These are phyloP conservation scores for Calonectria fujianensis DNA, from an alignment of 2,329 filamentous ascomycete genomes.

Conservation along the genomic window DNA sequence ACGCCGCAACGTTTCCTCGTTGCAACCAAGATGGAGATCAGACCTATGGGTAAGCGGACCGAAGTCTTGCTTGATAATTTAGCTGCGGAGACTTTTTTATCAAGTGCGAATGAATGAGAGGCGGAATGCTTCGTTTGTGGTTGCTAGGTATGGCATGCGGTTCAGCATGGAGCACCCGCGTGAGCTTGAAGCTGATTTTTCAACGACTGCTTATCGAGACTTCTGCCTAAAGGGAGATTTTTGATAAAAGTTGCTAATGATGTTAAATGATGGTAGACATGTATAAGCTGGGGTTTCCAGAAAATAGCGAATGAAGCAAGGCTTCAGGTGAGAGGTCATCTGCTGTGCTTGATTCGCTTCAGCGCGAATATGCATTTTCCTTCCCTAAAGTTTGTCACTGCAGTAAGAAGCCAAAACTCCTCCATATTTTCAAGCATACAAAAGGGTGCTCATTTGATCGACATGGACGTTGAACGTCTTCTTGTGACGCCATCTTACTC, in stretches of 20 bases:
- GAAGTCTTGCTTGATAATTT: background rate
- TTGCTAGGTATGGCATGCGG: background rate
- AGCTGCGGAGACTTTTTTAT: background rate
- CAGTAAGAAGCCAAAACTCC: background rate
- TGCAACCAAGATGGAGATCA: conserved; percentile 3
- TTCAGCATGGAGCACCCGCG: background rate
- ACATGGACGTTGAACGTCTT: background rate
- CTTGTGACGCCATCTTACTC: background rate
- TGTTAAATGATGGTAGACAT: too few relatives aligned
- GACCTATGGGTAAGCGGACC: background rate
- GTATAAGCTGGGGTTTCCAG: background rate
- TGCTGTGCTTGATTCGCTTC: background rate
- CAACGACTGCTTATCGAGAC: too few relatives aligned
- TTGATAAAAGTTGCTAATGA: too few relatives aligned
- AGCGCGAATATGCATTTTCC: background rate
- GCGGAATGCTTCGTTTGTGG: background rate
- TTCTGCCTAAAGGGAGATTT: too few relatives aligned
- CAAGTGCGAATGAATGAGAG: background rate
- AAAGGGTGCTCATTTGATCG: background rate
- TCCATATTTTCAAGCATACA: background rate
- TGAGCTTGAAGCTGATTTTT: background rate
- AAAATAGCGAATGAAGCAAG: background rate
- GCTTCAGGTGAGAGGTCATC: background rate
- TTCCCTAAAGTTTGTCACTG: background rate
- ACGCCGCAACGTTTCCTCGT: background rate